These are phyloP conservation scores for Achaetomiella virescens DNA, from an alignment of 495 filamentous ascomycete genomes.

Conservation along the genomic window DNA sequence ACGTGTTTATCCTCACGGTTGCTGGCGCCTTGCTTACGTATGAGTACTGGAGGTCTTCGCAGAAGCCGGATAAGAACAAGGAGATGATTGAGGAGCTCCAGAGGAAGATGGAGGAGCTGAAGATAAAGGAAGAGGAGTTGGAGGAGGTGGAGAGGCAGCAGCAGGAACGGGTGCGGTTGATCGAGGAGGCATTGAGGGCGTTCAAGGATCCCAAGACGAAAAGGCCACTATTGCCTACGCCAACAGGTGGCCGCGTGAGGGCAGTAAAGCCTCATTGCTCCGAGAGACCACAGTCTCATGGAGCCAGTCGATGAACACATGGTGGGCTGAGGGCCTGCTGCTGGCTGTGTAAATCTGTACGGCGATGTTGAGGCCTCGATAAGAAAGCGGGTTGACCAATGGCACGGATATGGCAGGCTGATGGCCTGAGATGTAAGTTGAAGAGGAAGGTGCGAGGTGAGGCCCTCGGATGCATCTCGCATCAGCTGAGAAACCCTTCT, in stretches of 20 bases:
- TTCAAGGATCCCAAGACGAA: constrained; percentile 51
- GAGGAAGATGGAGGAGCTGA: constrained; percentile 53
- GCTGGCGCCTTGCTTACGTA: constrained; percentile 73
- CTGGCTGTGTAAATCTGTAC: neutral
- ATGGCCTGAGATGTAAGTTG: neutral
- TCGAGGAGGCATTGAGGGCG: constrained; percentile 63
- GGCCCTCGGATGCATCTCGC: neutral
- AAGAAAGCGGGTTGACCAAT: neutral
- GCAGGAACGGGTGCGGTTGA: constrained; percentile 50
- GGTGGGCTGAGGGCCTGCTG: neutral
- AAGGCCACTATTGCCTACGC: constrained; percentile 33
- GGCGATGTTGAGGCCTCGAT: neutral
- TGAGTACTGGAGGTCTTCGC: constrained; percentile 66
- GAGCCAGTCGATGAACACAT: too few relatives aligned
- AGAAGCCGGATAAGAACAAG: constrained; percentile 64
- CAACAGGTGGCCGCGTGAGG: constrained; percentile 13
- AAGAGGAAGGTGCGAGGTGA: constrained; percentile 12
- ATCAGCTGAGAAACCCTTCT: neutral
- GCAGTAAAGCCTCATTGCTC: too few relatives aligned
- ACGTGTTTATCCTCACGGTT: constrained; percentile 80
- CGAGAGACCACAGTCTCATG: too few relatives aligned
- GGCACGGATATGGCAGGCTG: neutral
- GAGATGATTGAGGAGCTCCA: constrained; percentile 68
- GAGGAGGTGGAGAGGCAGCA: constrained; percentile 56
- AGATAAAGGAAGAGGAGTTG: constrained; percentile 55